Base-by-base conservation (phyloP, 345 rosid genomes). In the Lumnitzera racemosa region DNA sequence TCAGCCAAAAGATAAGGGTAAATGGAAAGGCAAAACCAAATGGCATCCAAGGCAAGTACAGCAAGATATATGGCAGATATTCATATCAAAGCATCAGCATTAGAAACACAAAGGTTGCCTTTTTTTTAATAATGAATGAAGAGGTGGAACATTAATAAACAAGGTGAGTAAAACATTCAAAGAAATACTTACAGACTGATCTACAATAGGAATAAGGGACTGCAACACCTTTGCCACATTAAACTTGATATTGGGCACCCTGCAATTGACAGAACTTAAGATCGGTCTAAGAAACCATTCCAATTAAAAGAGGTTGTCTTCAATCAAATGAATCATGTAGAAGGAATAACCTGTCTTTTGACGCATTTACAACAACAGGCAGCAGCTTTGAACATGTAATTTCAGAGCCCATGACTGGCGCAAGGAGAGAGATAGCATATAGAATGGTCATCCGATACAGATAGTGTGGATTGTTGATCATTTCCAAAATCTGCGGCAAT, bases 191-290 rank as follows among this genome's bases (percentile, higher is more conserved):
- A 91, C 98, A 53, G 91, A 74, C 31, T 85, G 91, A 63, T 86
- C 94, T 4, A 86, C 94, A 9, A 89, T 84, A 8, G 99, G 90
- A 64, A 90, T 68, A 49, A 94, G 85, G n/a, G 96, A 89, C 59
- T 85, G 96, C 65, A 89, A 79, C 75, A 89, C 90, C 76, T 92
- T 92, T 0, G 98, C 98, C 23, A 86, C 97, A n/a, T 92, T 92
- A 61, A 89, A 89, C 73, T 88, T 92, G 70, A 92, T 89, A 76
- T 94, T 94, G 24, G 99, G 88, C 56, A 94, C 99, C 74, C 99
- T 92, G 91, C 41, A 68, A 58, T 61, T 15, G 55, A 17, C 54
- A 58, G 58, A 48, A 17, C 20, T 36, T 23, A 16, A 55, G 52
- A 49, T 46, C 31, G 51, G 29, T 3, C 15, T 47, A 36, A 27